Evolutionary conservation across 2,329 filamentous ascomycete species (phyloP), one percentile per base, ranked within the genome.

Genomic region (Calonectria naviculata): DNA sequence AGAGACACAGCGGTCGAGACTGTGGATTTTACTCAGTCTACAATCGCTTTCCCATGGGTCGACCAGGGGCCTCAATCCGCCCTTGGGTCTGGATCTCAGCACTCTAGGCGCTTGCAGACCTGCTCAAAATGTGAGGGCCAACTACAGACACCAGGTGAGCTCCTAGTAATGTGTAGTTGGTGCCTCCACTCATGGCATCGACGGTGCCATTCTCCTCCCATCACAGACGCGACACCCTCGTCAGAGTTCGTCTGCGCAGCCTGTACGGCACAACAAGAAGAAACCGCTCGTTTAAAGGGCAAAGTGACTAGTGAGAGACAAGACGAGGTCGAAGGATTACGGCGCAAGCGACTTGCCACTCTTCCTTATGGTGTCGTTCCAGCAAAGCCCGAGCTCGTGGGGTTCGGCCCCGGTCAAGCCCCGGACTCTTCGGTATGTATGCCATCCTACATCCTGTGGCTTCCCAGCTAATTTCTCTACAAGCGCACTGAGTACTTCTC

Each of bases 401-500:
- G 85, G 0, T 86, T 85, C 67, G 75, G 72, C 17, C 77, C 80
- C 2, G 82, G 83, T 1, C 76, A 78, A 9, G 80, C 84, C 15
- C 80, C 82, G 1, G 78, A 79, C 29, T 67, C 73, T n/a, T 75
- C 80, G 47, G 84, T 85, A 74, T 76, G 83, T 79, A 21, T n/a
- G n/a, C 21, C 4, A 2, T 52, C 19, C 44, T 28, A 19, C 15
- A 26, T 17, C 34, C 34, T 9, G 29, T 21, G 24, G 5, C 9
- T 24, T 13, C n/a, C 15, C 44, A 46, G 21, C 61, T 70, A 21
- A 63, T 54, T 21, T 44, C 63, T 41, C 47, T 1, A 36, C 6
- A 56, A 86, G 84, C 81, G 83, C 26, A 77, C 78, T 21, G 79
- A 82, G 36, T 86, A 86, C 69, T 86, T 86, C 68, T 79, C 77